phyloP scores from a whole-genome alignment of 2,329 filamentous ascomycete species.

The Alternaria sp. region DNA sequence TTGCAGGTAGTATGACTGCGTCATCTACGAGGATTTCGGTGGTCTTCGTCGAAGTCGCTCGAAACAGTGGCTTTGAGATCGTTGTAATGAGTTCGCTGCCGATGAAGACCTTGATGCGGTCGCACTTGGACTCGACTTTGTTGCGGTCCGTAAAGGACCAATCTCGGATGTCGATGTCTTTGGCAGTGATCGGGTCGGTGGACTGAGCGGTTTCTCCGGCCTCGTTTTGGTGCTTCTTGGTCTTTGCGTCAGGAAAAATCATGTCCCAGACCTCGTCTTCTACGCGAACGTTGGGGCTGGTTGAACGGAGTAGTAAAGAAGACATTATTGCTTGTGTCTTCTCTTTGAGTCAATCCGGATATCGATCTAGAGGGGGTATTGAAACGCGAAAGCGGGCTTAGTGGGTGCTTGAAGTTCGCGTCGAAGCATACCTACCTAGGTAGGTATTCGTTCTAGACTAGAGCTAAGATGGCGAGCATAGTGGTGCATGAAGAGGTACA shows the following conservation, averaged over 20 bases:
- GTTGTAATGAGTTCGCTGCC: not conserved
- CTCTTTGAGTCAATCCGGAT: not conserved
- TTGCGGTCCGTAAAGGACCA: not conserved
- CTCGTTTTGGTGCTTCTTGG: not conserved
- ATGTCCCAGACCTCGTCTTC: not conserved
- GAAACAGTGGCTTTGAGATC: not conserved
- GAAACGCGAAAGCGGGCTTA: too few relatives aligned
- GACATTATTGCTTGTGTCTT: fast-evolving
- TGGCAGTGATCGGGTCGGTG: not conserved
- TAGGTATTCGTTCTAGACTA: fast-evolving
- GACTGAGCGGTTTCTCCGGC: not conserved
- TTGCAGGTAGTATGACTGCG: fast-evolving
- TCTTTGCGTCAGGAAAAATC: not conserved
- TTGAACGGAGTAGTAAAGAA: not conserved
- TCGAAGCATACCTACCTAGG: too few relatives aligned
- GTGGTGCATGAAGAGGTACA: not conserved
- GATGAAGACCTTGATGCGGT: fast-evolving
- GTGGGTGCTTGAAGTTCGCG: not conserved
- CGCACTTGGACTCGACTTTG: not conserved
- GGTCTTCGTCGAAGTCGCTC: not conserved
- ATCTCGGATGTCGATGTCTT: not conserved
- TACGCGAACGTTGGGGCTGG: not conserved
- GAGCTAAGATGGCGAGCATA: not conserved
- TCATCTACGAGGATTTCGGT: not conserved
- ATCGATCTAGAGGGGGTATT: too few relatives aligned